phyloP scores from a whole-genome alignment of 768 basidiomycete species.

The Clavaria fumosa region DNA sequence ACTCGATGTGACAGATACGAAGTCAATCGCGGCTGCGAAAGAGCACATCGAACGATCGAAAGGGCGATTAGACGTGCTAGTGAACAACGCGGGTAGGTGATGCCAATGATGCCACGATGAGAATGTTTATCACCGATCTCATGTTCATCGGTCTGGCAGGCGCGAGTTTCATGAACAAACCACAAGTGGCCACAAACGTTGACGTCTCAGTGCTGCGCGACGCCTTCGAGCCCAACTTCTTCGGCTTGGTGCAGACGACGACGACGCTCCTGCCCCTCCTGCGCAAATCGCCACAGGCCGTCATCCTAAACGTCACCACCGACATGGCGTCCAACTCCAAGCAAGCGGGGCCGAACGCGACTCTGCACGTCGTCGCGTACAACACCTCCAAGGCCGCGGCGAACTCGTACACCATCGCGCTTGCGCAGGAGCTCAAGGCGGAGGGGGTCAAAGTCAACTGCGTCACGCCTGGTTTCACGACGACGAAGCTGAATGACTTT shows the following conservation, averaged over 20 bases:
- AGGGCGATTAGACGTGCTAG: constrained; percentile 28
- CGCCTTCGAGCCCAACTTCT: constrained; percentile 29
- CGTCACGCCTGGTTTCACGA: constrained; percentile 44
- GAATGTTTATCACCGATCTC: too few relatives aligned
- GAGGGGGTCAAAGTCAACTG: constrained; percentile 44
- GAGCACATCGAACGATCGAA: constrained; percentile 23
- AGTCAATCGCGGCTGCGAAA: constrained; percentile 22
- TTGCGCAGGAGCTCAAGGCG: constrained; percentile 45
- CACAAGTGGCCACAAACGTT: constrained; percentile 22
- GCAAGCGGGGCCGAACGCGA: constrained; percentile 19
- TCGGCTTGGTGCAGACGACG: constrained; percentile 27
- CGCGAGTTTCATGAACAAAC: constrained; percentile 15
- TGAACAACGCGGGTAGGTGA: constrained; percentile 29
- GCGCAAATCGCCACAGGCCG: constrained; percentile 15
- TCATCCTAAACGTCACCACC: constrained; percentile 27
- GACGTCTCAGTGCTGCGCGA: constrained; percentile 21
- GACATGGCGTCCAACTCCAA: constrained; percentile 31
- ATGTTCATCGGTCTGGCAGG: constrained; percentile 11
- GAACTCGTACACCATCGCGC: constrained; percentile 39
- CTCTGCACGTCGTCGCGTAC: constrained; percentile 30
- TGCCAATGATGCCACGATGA: too few relatives aligned
- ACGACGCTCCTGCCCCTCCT: constrained; percentile 28
- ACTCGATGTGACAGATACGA: constrained; percentile 25
- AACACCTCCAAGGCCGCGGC: constrained; percentile 60
- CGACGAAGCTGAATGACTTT: constrained; percentile 27